A percentile compares a stretch with the other conserved stretches of the same genome.
phyloP scores from a whole-genome alignment of 129 eudicot species.

The Glebionis coronaria region DNA sequence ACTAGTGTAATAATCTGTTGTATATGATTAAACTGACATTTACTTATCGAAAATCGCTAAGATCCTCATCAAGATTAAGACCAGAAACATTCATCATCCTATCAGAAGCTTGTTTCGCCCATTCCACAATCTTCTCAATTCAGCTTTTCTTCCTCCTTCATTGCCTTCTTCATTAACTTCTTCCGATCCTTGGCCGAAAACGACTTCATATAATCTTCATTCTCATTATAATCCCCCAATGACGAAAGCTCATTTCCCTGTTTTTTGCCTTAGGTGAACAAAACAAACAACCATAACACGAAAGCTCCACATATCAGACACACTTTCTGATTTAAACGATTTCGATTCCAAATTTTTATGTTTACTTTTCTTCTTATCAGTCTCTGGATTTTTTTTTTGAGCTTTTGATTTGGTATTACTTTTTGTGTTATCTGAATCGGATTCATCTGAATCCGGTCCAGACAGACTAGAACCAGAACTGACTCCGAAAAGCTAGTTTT shows the following conservation, averaged over 20 bases:
- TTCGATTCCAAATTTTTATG: neutral
- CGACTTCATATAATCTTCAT: conserved; percentile 42
- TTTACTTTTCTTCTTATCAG: conserved; percentile 8
- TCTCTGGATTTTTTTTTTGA: neutral
- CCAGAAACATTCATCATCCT: conserved; percentile 58
- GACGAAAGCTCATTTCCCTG: conserved; percentile 18
- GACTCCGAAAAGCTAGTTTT: no score
- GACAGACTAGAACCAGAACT: no score
- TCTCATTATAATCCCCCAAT: conserved; percentile 43
- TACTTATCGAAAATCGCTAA: conserved; percentile 45
- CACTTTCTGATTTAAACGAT: conserved; percentile 21
- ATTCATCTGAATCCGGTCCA: no score
- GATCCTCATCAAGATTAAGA: conserved; percentile 61
- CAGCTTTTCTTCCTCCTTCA: conserved; percentile 70
- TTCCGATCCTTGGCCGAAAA: conserved; percentile 52
- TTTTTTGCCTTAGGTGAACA: conserved; percentile 62
- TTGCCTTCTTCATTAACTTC: conserved; percentile 52
- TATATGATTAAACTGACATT: no score
- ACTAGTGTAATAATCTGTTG: no score
- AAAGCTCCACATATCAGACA: conserved; percentile 48
- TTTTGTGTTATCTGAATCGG: no score
- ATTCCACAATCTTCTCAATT: conserved; percentile 74
- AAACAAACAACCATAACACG: conserved; percentile 60
- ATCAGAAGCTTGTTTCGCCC: conserved; percentile 85
- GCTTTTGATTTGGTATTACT: neutral